Evolutionary conservation across 148 eudicot genomes (phyloP), one percentile per base, ranked within the genome.

Genomic region (Mesembryanthemum crystallinum): DNA sequence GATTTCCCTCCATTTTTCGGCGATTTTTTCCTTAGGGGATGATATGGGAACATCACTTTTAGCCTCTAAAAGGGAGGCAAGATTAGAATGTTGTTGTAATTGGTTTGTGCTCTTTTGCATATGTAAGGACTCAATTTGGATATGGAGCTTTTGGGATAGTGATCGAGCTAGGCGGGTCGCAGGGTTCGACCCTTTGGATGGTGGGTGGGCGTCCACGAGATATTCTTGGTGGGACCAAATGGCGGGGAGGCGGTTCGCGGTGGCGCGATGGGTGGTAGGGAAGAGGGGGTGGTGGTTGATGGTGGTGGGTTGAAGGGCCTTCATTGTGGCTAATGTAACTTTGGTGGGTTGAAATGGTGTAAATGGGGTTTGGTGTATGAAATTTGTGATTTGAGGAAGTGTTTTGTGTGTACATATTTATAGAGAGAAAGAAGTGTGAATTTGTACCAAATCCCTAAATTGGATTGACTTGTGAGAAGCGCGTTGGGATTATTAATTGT

Each of bases 21-120:
- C 82, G 0, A 90, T 80, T 15, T 88, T 68, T 61, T 90, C 90
- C 78, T 88, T 88, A 0, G 94, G 87, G 4, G 90, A 90, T 66
- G 73, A 72, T 0, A 86, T 72, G 6, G 91, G 91, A 3, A 71
- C 76, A 58, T 86, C 61, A 20, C 81, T 83, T 63, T 73, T 86
- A 3, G 83, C 86, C 30, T 88, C 86, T n/a, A 80, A 42, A 33
- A 62, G 35, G 0, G 75, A 20, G 39, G 76, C 71, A 35, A 51
- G 24, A 13, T 71, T 78, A 0, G 80, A 64, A 32, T 35, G 39
- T 35, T n/a, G n/a, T n/a, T n/a, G n/a, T n/a, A n/a, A n/a, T n/a
- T 73, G 47, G 11, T 72, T 47, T 33, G 71, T 32, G 3, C 23
- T 78, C 51, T 66, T 84, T 17, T 78, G 83, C 29, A 71, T 7